A percentile compares a stretch with the other conserved stretches of the same genome.
These are phyloP conservation scores for Chaetomium sp. DNA, from an alignment of 2,329 filamentous ascomycete genomes.

Conservation along the genomic window DNA sequence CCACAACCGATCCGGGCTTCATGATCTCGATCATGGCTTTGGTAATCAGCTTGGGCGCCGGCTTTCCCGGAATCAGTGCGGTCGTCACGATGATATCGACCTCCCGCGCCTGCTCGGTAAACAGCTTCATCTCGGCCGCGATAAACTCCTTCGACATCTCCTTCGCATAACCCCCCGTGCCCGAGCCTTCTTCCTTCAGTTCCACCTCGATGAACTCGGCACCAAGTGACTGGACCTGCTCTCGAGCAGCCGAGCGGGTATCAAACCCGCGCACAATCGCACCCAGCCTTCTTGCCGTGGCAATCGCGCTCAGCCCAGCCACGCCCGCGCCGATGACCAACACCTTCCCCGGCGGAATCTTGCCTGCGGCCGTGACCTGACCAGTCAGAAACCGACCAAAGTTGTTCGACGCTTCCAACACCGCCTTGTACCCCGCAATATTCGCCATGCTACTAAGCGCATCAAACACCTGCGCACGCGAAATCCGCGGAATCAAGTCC, in stretches of 20 bases:
- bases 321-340: conserved; percentile 87
- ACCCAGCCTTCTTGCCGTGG: conserved; percentile 76
- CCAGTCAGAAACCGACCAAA: conserved; percentile 86
- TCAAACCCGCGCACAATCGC: conserved; percentile 89
- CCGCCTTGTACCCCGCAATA: conserved; percentile 88
- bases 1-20: conserved; percentile 84
- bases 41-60: conserved; percentile 77
- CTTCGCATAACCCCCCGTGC: conserved; percentile 82
- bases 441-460: conserved; percentile 90
- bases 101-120: conserved; percentile 78
- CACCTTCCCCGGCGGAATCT: conserved; percentile 86
- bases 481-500: conserved; percentile 89
- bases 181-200: conserved; percentile 75
- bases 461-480: conserved; percentile 81
- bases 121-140: conserved; percentile 87
- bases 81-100: conserved; percentile 92
- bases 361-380: conserved; percentile 82
- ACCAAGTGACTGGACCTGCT: conserved; percentile 84
- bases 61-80: conserved; percentile 79
- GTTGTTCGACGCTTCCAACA: conserved; percentile 80
- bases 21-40: conserved; percentile 74
- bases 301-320: conserved; percentile 81
- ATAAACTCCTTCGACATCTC: conserved; percentile 94
- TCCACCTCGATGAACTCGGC: conserved; percentile 88
- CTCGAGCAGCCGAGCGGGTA: conserved; percentile 77